Evolutionary conservation across 495 filamentous ascomycete genomes (phyloP), one percentile per base, ranked within the genome.

Genomic region (Annulohypoxylon moriforme): DNA sequence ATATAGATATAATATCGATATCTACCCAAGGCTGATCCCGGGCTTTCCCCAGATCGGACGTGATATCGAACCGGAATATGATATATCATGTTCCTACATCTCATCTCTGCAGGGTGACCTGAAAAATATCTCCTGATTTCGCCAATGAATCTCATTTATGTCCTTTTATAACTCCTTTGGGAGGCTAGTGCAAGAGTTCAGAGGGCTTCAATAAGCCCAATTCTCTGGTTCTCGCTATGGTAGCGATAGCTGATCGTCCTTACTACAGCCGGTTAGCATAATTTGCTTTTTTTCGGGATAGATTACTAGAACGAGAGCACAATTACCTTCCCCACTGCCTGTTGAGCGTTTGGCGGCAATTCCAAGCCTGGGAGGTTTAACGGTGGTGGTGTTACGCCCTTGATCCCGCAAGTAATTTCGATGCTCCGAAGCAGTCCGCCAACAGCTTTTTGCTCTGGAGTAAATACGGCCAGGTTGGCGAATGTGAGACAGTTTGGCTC

Each of bases 381-480:
- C 16, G 73, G 73, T 31, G 73, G 67, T 29, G 75, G 75, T 55
- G 64, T 52, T 46, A 64, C 63, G 16, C 73, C 33, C 10, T 71
- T 67, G 29, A 77, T 72, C 11, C 81, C 81, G 22, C 81, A 83
- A 50, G 55, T 50, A 18, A 83, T 68, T 60, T 74, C 74, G n/a
- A 83, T 36, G 34, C 81, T 83, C 47, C 80, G 64, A 44, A 81
- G 71, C 4, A 64, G 25, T 13, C 81, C 81, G 0, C 80, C 81
- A 0, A 82, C 69, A 6, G 77, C 75, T 29, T 76, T 65, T 3
- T 67, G 36, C 68, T 82, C 80, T 2, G 79, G 79, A 1, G 76
- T 67, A 29, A 83, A 83, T 2, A 83, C 81, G 27, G 79, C 81
- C 4, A 81, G 75, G 47, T 82, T 83, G 36, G 78, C 58, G 49